Base-by-base conservation (phyloP, 2,329 filamentous ascomycete genomes). In the Penicillium griseofulvum region DNA sequence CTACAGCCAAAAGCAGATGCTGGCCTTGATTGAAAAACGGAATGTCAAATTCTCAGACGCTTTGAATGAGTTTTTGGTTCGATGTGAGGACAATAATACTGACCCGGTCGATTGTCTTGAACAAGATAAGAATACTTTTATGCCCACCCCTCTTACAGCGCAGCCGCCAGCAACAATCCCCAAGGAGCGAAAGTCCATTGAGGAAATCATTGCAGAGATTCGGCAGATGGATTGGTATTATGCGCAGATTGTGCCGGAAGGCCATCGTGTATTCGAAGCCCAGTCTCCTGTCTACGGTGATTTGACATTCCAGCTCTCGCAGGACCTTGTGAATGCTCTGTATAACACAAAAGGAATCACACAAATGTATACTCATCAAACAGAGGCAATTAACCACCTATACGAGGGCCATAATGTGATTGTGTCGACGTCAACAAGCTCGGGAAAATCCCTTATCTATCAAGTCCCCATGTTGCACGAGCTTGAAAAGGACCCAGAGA, bases 401-500 rank as follows among this genome's bases (percentile, higher is more conserved):
- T 82, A 93, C 53, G 83, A 88, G 3, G 93, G 91, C 0, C 83
- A 87, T 36, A 87, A 97, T 70, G 91, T 97, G 14, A 93, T 99
- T 49, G 88, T 99, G 1, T 87, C 92, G 1, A 99, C 94, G 0
- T 96, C 93, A 0, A 99, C 94, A 0, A 96, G 90, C 68, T 99
- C 94, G 1, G 94, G 94, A 11, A 99, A 99, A 73, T 97, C 91
- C 6, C 78, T 99, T n/a, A 97, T 99, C 58, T 99, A 97, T 68
- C 94, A 99, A 68, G 82, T 99, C 16, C 94, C 94, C 0, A 91
- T 99, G 42, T 76, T 99, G 11, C 86, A 96, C 68, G 88, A 90
- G 47, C 77, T 99, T 2, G 93, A 99, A 71, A 79, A 84, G 49
- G 89, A 97, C 65, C 77, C 74, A 2, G 80, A 87, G 53, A 89